phyloP scores from a whole-genome alignment of 441 rosid genomes.

The Pelargonium australe region DNA sequence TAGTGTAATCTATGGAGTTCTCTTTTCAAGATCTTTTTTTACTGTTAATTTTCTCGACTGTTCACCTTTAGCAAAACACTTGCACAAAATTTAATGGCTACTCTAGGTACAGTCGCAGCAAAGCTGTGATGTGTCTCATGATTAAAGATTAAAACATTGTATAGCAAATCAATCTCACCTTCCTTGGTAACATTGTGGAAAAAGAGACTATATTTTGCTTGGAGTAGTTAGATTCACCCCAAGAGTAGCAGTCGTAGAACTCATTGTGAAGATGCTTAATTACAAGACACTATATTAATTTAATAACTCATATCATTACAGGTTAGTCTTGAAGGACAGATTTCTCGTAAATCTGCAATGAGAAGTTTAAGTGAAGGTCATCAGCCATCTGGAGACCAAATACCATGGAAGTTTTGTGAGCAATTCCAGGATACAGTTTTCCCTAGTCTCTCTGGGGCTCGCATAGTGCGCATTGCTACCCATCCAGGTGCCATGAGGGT shows the following conservation, averaged over 20 bases:
- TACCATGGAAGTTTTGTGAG: constrained; percentile 65
- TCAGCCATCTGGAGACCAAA: constrained; percentile 93
- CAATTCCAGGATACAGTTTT: constrained; percentile 66
- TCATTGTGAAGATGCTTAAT: background rate
- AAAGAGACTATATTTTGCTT: background rate
- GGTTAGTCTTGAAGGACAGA: constrained; percentile 95
- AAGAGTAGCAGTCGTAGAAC: background rate
- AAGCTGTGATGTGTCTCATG: background rate
- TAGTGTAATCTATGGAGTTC: background rate
- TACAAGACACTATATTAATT: background rate
- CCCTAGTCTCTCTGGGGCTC: constrained; percentile 94
- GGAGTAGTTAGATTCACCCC: background rate
- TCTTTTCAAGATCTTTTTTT: background rate
- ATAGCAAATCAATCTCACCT: background rate
- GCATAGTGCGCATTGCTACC: constrained; percentile 94
- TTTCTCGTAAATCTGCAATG: constrained; percentile 74
- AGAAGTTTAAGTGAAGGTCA: constrained; percentile 70
- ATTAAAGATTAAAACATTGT: background rate
- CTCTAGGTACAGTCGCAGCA: background rate
- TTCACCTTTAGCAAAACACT: background rate
- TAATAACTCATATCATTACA: constrained; percentile 21
- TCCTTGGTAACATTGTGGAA: too few relatives aligned
- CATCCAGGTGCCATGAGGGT: constrained; percentile 97
- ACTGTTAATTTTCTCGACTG: background rate
- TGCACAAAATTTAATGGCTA: background rate